Evolutionary conservation across 192 early-diverging fungal genomes (phyloP).

Genomic region (Backusella circina): DNA sequence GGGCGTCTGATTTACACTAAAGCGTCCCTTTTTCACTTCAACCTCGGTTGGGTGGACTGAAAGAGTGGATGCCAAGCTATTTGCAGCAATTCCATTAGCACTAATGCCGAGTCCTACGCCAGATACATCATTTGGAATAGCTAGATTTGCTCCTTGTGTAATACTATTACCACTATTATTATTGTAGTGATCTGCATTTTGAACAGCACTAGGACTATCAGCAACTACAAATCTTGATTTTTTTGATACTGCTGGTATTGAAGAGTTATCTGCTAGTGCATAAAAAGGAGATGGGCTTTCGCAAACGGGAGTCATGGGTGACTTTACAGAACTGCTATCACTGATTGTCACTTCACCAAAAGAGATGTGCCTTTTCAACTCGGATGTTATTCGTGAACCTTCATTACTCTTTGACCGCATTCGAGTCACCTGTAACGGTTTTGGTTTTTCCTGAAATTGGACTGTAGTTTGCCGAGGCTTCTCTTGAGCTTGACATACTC

Average conservation of each 20-base stretch:
- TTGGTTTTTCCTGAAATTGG: background rate
- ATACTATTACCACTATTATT: too few relatives aligned
- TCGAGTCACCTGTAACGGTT: background rate
- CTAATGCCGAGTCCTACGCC: background rate
- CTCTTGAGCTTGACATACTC: background rate
- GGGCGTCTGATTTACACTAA: constrained; percentile 49
- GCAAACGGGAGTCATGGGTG: background rate
- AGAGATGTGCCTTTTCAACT: background rate
- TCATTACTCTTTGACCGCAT: background rate
- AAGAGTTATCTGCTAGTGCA: background rate
- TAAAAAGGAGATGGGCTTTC: background rate
- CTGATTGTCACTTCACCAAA: constrained; percentile 7
- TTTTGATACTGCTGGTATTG: background rate
- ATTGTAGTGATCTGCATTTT: background rate
- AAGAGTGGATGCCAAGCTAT: background rate
- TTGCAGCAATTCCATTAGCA: background rate
- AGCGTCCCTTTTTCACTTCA: constrained; percentile 55
- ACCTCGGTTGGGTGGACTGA: background rate
- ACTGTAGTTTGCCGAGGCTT: background rate
- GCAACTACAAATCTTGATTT: constrained; percentile 14
- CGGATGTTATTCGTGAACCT: background rate
- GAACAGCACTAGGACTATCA: background rate
- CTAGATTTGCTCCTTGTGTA: background rate
- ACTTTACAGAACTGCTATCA: background rate
- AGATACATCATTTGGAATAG: background rate